These are phyloP conservation scores for Groenewaldozyma tartarivorans DNA, from an alignment of 805 yeast genomes.

Conservation along the genomic window DNA sequence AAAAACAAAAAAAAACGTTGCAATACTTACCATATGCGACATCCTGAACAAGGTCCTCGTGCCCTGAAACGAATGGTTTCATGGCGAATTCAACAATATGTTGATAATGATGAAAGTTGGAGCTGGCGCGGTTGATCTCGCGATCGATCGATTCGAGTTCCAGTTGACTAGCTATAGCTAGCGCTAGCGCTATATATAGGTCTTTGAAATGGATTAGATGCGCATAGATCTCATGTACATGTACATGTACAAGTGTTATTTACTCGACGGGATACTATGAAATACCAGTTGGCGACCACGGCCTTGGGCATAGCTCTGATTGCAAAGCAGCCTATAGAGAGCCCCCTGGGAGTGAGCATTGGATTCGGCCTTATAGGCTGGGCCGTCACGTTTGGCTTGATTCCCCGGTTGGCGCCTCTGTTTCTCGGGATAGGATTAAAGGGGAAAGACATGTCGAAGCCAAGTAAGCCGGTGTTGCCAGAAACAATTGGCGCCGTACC, in stretches of 20 bases:
- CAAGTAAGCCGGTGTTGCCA: conserved; percentile 65
- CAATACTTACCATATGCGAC: conserved; percentile 52
- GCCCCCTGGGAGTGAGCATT: conserved; percentile 48
- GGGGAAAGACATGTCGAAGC: conserved; percentile 78
- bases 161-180: too few species aligned
- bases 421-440: conserved; percentile 72
- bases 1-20: not conserved
- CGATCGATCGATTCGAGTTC: too few species aligned
- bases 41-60: conserved; percentile 87
- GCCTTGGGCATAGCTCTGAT: conserved; percentile 15
- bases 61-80: conserved; percentile 80
- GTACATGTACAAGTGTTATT: too few species aligned
- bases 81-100: conserved; percentile 18
- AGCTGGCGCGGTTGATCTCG: not conserved
- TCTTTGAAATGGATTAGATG: too few species aligned
- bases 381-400: conserved; percentile 44
- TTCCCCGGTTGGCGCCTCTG: conserved; percentile 58
- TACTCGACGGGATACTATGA: too few species aligned
- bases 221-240: too few species aligned
- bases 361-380: conserved; percentile 67
- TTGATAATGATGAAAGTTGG: not conserved
- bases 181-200: too few species aligned
- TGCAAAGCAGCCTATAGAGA: conserved; percentile 19
- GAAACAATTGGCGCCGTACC: conserved; percentile 91
- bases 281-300: too few species aligned